These are phyloP conservation scores for Brassica hybrid DNA, from an alignment of 441 rosid species.

Conservation along the genomic window DNA sequence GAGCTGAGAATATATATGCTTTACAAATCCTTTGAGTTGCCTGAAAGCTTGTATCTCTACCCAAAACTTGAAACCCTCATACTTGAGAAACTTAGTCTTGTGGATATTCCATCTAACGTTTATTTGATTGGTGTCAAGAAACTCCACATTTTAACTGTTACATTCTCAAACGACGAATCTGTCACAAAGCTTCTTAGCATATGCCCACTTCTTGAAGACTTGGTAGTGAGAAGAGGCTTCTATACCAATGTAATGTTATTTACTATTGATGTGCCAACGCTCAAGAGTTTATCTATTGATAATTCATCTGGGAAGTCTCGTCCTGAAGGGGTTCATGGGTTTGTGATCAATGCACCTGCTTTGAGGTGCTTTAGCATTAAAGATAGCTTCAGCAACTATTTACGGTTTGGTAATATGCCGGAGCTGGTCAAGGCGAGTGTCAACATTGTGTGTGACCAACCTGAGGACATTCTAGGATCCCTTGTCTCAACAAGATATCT, in stretches of 20 bases:
- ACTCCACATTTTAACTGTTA: conserved; percentile 20
- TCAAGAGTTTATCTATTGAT: conserved; percentile 16
- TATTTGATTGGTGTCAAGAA: background rate
- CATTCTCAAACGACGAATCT: background rate
- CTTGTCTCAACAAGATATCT: background rate
- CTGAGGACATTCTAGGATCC: conserved; percentile 1
- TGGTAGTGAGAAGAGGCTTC: conserved; percentile 17
- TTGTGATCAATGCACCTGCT: conserved; percentile 25
- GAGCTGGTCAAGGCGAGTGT: conserved; percentile 9
- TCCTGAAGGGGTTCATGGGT: conserved; percentile 26
- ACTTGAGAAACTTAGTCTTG: background rate
- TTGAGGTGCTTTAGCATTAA: conserved; percentile 18
- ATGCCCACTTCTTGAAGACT: conserved; percentile 21
- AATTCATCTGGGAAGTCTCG: background rate
- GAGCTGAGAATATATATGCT: background rate
- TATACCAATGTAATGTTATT: conserved; percentile 10
- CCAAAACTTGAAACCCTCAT: conserved; percentile 6
- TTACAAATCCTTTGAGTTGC: background rate
- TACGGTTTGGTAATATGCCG: background rate
- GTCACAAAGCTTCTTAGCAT: background rate
- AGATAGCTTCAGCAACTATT: conserved; percentile 13
- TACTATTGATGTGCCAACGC: conserved; percentile 12
- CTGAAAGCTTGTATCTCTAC: background rate
- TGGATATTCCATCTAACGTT: conserved; percentile 8
- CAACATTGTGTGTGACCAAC: background rate